Conservation (phyloP, 2,329 filamentous ascomycete genomes). For the Alternaria sp. region DNA sequence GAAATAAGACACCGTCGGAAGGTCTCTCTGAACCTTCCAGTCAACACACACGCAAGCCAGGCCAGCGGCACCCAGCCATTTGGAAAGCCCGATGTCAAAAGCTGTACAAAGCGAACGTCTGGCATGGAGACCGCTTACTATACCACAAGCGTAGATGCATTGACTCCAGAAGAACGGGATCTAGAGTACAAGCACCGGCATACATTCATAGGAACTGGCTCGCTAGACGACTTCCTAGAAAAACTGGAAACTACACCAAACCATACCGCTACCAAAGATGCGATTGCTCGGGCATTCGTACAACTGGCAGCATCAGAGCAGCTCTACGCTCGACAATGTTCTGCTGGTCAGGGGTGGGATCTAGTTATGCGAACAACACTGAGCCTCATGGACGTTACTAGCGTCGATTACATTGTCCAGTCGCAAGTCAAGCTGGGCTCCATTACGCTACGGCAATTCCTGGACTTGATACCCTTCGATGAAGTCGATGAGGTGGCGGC, state of each 20-base stretch:
- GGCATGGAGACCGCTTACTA: neutral
- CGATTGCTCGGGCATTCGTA: conserved; percentile 28
- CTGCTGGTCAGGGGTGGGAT: conserved; percentile 28
- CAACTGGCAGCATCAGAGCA: conserved; percentile 31
- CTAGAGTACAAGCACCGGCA: conserved; percentile 41
- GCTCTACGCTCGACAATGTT: conserved; percentile 27
- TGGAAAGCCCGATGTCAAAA: neutral
- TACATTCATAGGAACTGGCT: conserved; percentile 40
- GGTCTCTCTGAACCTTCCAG: conserved; percentile 19
- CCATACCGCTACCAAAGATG: conserved; percentile 14
- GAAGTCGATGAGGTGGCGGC: conserved; percentile 9
- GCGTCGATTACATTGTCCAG: conserved; percentile 26
- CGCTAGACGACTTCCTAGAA: conserved; percentile 33
- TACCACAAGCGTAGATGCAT: neutral
- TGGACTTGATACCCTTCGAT: conserved; percentile 29
- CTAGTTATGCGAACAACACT: conserved; percentile 26
- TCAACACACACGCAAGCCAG: neutral
- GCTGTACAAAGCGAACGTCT: neutral
- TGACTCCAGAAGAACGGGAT: conserved; percentile 22
- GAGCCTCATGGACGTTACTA: conserved; percentile 16
- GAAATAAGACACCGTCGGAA: conserved; percentile 11
- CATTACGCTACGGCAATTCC: conserved; percentile 29
- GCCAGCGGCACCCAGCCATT: neutral
- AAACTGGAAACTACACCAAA: conserved; percentile 20
- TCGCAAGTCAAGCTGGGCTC: conserved; percentile 32